These are phyloP conservation scores for Coprinellus micaceus DNA, from an alignment of 768 basidiomycete genomes.

Conservation along the genomic window DNA sequence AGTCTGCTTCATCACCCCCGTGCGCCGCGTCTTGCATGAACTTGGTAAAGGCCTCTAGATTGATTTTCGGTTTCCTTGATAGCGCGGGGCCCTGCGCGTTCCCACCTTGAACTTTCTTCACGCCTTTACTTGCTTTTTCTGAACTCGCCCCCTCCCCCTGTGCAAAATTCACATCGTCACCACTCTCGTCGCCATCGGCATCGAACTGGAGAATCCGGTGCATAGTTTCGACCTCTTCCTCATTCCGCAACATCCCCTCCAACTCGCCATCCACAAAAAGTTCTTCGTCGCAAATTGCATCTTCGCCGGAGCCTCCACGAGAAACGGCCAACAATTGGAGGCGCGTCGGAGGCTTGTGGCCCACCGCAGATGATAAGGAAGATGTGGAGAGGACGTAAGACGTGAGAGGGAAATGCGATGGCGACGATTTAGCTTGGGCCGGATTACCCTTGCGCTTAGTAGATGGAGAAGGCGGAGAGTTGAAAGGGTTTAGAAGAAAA, in stretches of 20 bases:
- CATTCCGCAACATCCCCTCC: slow-evolving; percentile 52
- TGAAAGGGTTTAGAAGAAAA: slow-evolving; percentile 59
- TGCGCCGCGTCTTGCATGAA: slow-evolving; percentile 35
- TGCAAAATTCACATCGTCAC: slow-evolving; percentile 10
- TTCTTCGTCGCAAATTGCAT: slow-evolving; percentile 63
- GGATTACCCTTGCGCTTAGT: slow-evolving; percentile 1
- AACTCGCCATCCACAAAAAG: slow-evolving; percentile 68
- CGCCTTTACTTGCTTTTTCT: slow-evolving; percentile 2
- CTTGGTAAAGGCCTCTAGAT: slow-evolving; percentile 54
- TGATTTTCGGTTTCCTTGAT: slow-evolving; percentile 37
- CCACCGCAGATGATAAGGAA: slow-evolving; percentile 20
- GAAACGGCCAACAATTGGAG: slow-evolving; percentile 57
- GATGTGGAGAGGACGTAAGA: slow-evolving; percentile 53
- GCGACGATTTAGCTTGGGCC: slow-evolving; percentile 7
- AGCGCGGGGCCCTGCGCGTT: neutral
- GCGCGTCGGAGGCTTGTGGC: slow-evolving; percentile 47
- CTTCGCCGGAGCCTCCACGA: slow-evolving; percentile 52
- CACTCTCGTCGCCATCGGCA: slow-evolving; percentile 19
- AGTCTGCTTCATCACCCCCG: neutral
- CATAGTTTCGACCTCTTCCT: slow-evolving; percentile 48
- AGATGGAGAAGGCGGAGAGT: slow-evolving; percentile 22
- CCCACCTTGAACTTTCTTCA: neutral
- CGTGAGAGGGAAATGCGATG: slow-evolving; percentile 34
- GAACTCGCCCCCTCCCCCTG: slow-evolving; percentile 8
- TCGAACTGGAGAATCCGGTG: slow-evolving; percentile 25